Percentiles rank a stretch among this genome's conserved stretches.
These are phyloP conservation scores for Arabidopsis thaliana DNA, from an alignment of 345 rosid species.

Conservation along the genomic window TAIR10.1 NC_003075.7:15801001-15801500, in stretches of 20 bases:
- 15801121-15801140: slow-evolving; percentile 13
- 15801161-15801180: slow-evolving; percentile 3
- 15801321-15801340: slow-evolving; percentile 36
- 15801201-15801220: neutral
- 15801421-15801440: slow-evolving; percentile 97
- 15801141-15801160: neutral
- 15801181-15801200: neutral
- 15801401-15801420: slow-evolving; percentile 97
- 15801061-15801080: slow-evolving; percentile 19
- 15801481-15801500: slow-evolving; percentile 25
- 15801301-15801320: slow-evolving; percentile 18
- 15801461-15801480: slow-evolving; percentile 22
- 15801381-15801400: slow-evolving; percentile 98
- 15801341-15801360: slow-evolving; percentile 32
- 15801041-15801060: neutral
- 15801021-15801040: slow-evolving; percentile 7
- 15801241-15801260: slow-evolving; percentile 11
- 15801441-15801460: slow-evolving; percentile 93
- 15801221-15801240: slow-evolving; percentile 2
- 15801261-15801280: neutral
- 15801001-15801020: slow-evolving; percentile 8
- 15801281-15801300: slow-evolving; percentile 10
- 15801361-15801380: slow-evolving; percentile 64
- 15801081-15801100: neutral
- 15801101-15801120: slow-evolving; percentile 23